phyloP scores from a whole-genome alignment of 2,329 filamentous ascomycete species.

The Sporothrix brasiliensis region DNA sequence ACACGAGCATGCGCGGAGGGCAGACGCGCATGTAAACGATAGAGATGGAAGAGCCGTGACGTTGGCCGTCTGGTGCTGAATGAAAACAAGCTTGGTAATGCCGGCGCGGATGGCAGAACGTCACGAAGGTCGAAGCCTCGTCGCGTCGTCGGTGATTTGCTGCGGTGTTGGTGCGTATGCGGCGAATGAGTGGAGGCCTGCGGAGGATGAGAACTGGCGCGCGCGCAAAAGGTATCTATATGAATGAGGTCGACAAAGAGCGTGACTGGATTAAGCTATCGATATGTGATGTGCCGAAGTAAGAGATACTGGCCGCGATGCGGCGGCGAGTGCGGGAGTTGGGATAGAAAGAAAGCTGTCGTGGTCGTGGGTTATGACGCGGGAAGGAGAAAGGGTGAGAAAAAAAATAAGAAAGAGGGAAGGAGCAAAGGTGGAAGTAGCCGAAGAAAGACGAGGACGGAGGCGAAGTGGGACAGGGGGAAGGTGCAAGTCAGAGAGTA shows the following conservation, averaged over 20 bases:
- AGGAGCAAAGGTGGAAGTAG: conserved; percentile 20
- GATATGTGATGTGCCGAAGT: background rate
- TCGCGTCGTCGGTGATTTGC: conserved; percentile 30
- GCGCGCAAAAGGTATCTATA: background rate
- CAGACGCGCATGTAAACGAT: conserved; percentile 26
- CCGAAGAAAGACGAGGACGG: conserved; percentile 36
- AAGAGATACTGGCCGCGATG: conserved; percentile 6
- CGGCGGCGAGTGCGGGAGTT: background rate
- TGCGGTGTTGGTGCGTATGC: conserved; percentile 21
- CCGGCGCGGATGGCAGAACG: conserved; percentile 22
- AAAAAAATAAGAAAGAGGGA: conserved; percentile 16
- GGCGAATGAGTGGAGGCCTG: conserved; percentile 31
- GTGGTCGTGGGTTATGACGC: background rate
- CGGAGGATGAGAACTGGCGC: conserved; percentile 9
- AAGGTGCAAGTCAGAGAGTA: conserved; percentile 28
- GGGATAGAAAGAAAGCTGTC: background rate
- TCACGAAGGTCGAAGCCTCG: background rate
- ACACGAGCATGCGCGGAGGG: conserved; percentile 29
- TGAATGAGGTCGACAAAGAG: background rate
- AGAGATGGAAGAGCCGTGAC: background rate
- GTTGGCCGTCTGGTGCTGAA: background rate
- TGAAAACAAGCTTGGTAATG: conserved; percentile 6
- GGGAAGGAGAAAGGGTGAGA: conserved; percentile 5
- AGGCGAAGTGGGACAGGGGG: conserved; percentile 36
- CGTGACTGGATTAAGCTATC: background rate